These are phyloP conservation scores for Porphyrellus cyaneotinctus DNA, from an alignment of 768 basidiomycete genomes.

Conservation along the genomic window DNA sequence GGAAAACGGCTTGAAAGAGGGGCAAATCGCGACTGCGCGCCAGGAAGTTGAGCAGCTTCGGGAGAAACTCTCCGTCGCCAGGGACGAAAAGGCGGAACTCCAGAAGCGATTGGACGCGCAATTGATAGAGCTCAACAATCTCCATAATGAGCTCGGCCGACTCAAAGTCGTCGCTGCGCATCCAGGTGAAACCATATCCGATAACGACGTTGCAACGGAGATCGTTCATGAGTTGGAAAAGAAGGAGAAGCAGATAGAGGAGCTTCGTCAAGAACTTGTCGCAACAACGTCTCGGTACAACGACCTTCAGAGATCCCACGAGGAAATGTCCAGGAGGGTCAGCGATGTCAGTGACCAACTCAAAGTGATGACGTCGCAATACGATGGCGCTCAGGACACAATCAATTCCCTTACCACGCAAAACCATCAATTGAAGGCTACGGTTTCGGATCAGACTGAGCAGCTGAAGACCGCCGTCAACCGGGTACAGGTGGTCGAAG, in stretches of 20 bases:
- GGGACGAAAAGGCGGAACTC: neutral
- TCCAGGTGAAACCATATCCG: too few relatives aligned
- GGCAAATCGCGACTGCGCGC: neutral
- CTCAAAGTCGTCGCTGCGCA: neutral
- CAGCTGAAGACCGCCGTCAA: neutral
- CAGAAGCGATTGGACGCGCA: neutral
- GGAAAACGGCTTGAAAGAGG: neutral
- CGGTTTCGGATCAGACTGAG: neutral
- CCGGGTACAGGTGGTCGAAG: neutral
- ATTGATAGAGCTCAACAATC: neutral
- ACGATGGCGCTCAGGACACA: neutral
- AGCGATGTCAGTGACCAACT: neutral
- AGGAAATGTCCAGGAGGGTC: neutral
- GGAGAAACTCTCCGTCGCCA: neutral
- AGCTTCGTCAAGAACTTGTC: constrained; percentile 3
- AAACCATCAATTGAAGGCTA: neutral
- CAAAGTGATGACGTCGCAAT: constrained; percentile 1
- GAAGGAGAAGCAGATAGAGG: neutral
- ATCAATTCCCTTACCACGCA: neutral
- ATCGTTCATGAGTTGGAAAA: neutral
- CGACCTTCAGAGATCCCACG: constrained; percentile 1
- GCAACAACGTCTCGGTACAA: neutral
- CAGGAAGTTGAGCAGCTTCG: neutral
- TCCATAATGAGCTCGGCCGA: neutral
- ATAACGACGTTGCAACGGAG: neutral